Evolutionary conservation across 2,329 filamentous ascomycete species (phyloP), one percentile per base, ranked within the genome.

Genomic region (Microcera coccophila): DNA sequence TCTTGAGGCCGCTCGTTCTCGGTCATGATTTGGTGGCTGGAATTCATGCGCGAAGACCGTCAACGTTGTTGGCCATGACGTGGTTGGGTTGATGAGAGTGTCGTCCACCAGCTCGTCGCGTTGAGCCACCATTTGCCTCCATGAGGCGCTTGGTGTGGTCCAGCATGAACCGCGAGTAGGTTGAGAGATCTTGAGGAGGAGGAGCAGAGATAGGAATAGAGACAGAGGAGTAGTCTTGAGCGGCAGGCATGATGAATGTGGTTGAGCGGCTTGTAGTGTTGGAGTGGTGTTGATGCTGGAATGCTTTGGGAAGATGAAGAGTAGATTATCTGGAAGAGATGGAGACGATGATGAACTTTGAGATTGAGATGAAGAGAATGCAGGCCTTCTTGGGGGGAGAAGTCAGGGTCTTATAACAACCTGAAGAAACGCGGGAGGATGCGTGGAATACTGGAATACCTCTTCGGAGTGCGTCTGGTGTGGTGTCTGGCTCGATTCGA

Each of bases 81-180:
- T 9, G 18, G 10, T 9, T 19, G 33, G 5, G 8, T 8, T 15
- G 10, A 8, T 35, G 15, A n/a, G 16, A 5, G 16, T 20, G 33
- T 19, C 33, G 33, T 9, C 33, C 33, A 18, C 16, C 18, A 19
- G 33, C 18, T n/a, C 33, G 33, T 10, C 33, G 16, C 7, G 11
- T 5, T n/a, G 29, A 32, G 8, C 5, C 10, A 20, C n/a, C 69
- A 10, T 71, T 69, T 4, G 71, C 68, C 48, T 84, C 78, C 77
- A 85, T 82, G 60, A 82, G 81, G 42, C 73, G 70, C 69, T 80
- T 81, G 48, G 81, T 84, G 66, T 84, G 79, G 41, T 76, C 71
- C 58, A 80, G 78, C 76, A 85, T 84, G 43, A 71, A 76, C 46
- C 73, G 73, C 12, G 79, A 67, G 54, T 85, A 85, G 38, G 62